Evolutionary conservation across 495 filamentous ascomycete species (phyloP).

Genomic region (Hyaloscypha bicolor): DNA sequence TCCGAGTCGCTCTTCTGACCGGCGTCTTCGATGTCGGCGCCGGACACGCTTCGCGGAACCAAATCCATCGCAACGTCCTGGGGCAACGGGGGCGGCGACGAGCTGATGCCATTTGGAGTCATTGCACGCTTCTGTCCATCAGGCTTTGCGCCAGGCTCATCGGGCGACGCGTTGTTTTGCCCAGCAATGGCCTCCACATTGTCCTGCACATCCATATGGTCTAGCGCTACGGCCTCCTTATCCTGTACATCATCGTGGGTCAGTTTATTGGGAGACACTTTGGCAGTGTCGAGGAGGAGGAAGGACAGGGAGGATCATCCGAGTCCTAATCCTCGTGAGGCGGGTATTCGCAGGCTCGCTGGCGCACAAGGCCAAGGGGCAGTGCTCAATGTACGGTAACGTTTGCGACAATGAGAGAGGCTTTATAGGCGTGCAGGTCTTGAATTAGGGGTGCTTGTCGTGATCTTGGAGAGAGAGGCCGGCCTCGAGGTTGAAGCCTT

Average conservation of each 20-base stretch:
- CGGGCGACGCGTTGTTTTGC: constrained; percentile 18
- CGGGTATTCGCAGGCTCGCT: neutral
- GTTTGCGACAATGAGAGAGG: constrained; percentile 6
- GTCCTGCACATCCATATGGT: constrained; percentile 31
- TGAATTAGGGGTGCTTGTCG: constrained; percentile 12
- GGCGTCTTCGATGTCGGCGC: constrained; percentile 35
- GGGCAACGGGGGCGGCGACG: constrained; percentile 24
- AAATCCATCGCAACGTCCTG: constrained; percentile 28
- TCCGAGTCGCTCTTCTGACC: constrained; percentile 67
- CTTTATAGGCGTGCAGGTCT: constrained; percentile 7
- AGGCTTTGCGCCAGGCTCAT: constrained; percentile 10
- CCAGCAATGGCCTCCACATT: constrained; percentile 14
- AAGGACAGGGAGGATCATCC: constrained; percentile 35
- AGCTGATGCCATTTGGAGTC: constrained; percentile 29
- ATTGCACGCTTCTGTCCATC: constrained; percentile 16
- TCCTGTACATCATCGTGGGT: constrained; percentile 31
- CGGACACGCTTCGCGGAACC: constrained; percentile 7
- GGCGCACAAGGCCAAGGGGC: constrained; percentile 13
- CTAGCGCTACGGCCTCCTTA: constrained; percentile 26
- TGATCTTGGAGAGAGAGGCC: constrained; percentile 12
- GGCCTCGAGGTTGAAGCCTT: constrained; percentile 14
- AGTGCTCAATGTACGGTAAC: neutral
- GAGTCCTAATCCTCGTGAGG: constrained; percentile 26
- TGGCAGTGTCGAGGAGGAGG: constrained; percentile 30
- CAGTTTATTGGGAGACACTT: constrained; percentile 32